Percentiles rank a stretch among this genome's conserved stretches.
Conservation (phyloP, 106 monocot species). For the Cymbidium sinense region DNA sequence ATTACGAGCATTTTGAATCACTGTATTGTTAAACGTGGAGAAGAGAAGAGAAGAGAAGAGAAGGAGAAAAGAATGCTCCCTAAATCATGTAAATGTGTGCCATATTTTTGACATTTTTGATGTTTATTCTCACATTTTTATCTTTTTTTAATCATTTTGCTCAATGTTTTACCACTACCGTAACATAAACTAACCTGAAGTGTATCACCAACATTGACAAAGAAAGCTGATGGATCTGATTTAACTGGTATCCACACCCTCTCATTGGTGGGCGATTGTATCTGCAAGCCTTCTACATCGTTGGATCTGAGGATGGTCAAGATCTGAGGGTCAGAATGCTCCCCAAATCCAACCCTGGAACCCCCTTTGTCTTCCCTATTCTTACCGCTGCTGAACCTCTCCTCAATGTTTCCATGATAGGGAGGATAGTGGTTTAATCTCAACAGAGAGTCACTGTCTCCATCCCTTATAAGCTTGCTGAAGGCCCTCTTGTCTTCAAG, state of each 20-base stretch:
- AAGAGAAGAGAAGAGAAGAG: too few relatives aligned
- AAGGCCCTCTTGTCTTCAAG: slow-evolving; percentile 37
- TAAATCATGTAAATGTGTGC: too few relatives aligned
- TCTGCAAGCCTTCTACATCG: slow-evolving; percentile 60
- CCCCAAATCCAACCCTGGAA: slow-evolving; percentile 60
- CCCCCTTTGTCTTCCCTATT: slow-evolving; percentile 10
- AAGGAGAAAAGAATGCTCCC: too few relatives aligned
- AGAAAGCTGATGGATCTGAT: slow-evolving; percentile 61
- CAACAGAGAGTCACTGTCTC: slow-evolving; percentile 75
- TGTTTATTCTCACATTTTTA: too few relatives aligned
- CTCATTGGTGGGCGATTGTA: slow-evolving; percentile 9
- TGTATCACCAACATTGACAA: slow-evolving; percentile 59
- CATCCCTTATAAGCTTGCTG: slow-evolving; percentile 40
- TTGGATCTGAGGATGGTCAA: slow-evolving; percentile 63
- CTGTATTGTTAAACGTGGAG: too few relatives aligned
- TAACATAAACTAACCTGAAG: slow-evolving; percentile 62
- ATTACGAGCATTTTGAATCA: too few relatives aligned
- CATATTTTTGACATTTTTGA: too few relatives aligned
- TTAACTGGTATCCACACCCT: slow-evolving; percentile 53
- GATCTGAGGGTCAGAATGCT: slow-evolving; percentile 84
- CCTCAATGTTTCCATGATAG: background rate
- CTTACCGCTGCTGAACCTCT: background rate
- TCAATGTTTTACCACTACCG: too few relatives aligned
- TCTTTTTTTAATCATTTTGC: too few relatives aligned
- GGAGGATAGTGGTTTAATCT: slow-evolving; percentile 89